Conservation (phyloP, 2,329 filamentous ascomycete species). For the Ilyonectria destructans region DNA sequence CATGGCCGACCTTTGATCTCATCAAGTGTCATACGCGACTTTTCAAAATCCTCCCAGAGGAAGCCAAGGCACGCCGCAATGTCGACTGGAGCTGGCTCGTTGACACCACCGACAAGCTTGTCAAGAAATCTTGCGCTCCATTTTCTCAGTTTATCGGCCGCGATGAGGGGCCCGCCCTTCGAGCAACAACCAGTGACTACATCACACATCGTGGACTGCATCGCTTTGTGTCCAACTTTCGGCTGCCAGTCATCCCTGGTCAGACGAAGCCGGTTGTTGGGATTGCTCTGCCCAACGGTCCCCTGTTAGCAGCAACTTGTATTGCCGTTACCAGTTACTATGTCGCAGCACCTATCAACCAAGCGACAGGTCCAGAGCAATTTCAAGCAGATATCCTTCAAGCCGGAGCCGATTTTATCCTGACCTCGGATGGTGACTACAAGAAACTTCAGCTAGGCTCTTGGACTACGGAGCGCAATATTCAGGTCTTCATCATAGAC, state of each 20-base stretch:
- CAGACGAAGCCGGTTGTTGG: conserved; percentile 62
- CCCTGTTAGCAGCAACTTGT: conserved; percentile 65
- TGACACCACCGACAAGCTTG: conserved; percentile 39
- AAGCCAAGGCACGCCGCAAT: conserved; percentile 49
- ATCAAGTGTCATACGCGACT: conserved; percentile 55
- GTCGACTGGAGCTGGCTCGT: conserved; percentile 35
- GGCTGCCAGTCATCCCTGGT: conserved; percentile 44
- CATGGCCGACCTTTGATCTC: conserved; percentile 50
- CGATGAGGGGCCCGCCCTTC: conserved; percentile 49
- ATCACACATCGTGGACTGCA: conserved; percentile 54
- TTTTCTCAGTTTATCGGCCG: conserved; percentile 57
- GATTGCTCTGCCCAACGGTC: conserved; percentile 69
- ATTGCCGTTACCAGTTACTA: conserved; percentile 68
- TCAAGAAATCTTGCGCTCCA: conserved; percentile 55
- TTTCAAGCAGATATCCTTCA: conserved; percentile 67
- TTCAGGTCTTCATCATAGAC: conserved; percentile 59
- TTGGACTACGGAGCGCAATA: conserved; percentile 52
- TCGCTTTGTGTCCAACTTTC: conserved; percentile 54
- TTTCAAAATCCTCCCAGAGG: conserved; percentile 57
- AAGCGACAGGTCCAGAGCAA: conserved; percentile 65
- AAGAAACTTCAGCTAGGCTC: conserved; percentile 56
- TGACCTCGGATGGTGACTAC: conserved; percentile 61
- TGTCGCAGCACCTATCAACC: conserved; percentile 68
- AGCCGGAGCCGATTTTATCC: conserved; percentile 62
- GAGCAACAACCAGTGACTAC: conserved; percentile 44